Conservation (phyloP, 2,329 filamentous ascomycete species). For the Ophiosphaerella narmari region DNA sequence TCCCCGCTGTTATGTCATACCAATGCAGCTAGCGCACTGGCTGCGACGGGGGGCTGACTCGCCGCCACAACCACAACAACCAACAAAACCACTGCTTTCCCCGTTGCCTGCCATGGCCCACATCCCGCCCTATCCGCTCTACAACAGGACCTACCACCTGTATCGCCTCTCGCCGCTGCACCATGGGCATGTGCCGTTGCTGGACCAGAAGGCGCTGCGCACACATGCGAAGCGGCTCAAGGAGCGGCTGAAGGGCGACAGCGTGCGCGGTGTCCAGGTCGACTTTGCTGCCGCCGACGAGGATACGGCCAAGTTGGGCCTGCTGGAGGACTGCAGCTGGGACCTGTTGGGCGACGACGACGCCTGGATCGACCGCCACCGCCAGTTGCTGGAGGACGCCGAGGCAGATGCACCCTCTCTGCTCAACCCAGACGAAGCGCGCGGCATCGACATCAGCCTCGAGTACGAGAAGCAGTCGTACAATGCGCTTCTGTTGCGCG, state of each 20-base stretch:
- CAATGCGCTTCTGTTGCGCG: constrained; percentile 56
- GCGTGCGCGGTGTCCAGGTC: constrained; percentile 52
- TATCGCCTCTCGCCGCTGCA: constrained; percentile 61
- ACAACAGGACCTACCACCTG: constrained; percentile 59
- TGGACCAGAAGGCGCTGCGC: constrained; percentile 46
- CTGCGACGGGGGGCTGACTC: not conserved
- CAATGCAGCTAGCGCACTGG: constrained; percentile 3
- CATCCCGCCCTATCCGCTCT: constrained; percentile 51
- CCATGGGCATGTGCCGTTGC: constrained; percentile 46
- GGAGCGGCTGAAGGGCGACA: constrained; percentile 56
- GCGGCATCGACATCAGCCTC: constrained; percentile 55
- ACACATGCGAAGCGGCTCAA: constrained; percentile 55
- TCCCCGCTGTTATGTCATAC: constrained; percentile 6
- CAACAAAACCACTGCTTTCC: not conserved
- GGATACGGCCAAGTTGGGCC: constrained; percentile 51
- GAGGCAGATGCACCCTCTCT: constrained; percentile 27
- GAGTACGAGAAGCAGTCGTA: constrained; percentile 56
- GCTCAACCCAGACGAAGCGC: constrained; percentile 28
- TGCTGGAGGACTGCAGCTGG: constrained; percentile 56
- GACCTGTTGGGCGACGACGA: constrained; percentile 48
- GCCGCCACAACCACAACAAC: not conserved
- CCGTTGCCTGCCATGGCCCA: constrained; percentile 32
- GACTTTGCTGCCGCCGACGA: constrained; percentile 42
- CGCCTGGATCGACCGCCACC: constrained; percentile 46
- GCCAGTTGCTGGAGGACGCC: constrained; percentile 22